These are phyloP conservation scores for Trametes cubensis DNA, from an alignment of 768 basidiomycete species.

Conservation along the genomic window DNA sequence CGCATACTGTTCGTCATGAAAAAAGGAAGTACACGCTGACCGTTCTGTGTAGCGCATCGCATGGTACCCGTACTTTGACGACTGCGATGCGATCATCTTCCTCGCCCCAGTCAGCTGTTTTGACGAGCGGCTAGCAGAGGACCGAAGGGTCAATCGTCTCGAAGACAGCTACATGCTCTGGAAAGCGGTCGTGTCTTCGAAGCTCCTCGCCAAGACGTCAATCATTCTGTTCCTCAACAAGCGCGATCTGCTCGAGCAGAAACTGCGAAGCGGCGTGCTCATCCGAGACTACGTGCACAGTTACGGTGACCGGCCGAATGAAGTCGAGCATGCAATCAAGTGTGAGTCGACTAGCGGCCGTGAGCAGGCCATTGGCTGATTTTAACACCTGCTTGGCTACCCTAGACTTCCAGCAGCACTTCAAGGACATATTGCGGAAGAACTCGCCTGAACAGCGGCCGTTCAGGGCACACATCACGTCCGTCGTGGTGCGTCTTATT, in stretches of 20 bases:
- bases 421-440: slow-evolving; percentile 69
- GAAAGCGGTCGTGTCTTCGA: slow-evolving; percentile 34
- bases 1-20: slow-evolving; percentile 12
- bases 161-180: slow-evolving; percentile 38
- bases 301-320: slow-evolving; percentile 74
- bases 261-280: slow-evolving; percentile 65
- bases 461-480: slow-evolving; percentile 75
- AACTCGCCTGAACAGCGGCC: slow-evolving; percentile 65
- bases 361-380: neutral
- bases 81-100: slow-evolving; percentile 86
- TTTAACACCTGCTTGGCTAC: slow-evolving; percentile 3
- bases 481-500: slow-evolving; percentile 64
- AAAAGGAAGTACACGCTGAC: neutral
- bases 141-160: slow-evolving; percentile 71
- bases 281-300: slow-evolving; percentile 73
- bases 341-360: slow-evolving; percentile 47
- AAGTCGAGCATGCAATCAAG: slow-evolving; percentile 65
- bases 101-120: slow-evolving; percentile 81
- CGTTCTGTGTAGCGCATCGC: slow-evolving; percentile 41
- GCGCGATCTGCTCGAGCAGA: slow-evolving; percentile 72
- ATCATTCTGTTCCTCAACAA: slow-evolving; percentile 48
- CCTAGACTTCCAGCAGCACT: slow-evolving; percentile 78
- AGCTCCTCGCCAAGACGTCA: slow-evolving; percentile 34
- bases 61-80: slow-evolving; percentile 86
- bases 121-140: slow-evolving; percentile 77